phyloP scores from a whole-genome alignment of 441 rosid species.

The Dalechampia spathulata region DNA sequence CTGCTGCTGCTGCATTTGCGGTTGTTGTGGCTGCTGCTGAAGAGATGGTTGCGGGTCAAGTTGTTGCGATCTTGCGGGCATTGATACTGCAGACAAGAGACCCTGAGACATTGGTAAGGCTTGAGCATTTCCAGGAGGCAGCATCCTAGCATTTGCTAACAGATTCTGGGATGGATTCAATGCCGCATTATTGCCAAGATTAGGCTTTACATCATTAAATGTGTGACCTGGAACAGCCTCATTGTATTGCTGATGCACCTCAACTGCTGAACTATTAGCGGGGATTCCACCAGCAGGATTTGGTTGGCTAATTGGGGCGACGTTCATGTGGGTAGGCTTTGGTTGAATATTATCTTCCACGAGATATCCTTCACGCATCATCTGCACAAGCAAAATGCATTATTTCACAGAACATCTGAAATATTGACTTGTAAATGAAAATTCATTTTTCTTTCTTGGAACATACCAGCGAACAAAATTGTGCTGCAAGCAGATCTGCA shows the following conservation, averaged over 20 bases:
- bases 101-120: slow-evolving; percentile 77
- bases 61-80: slow-evolving; percentile 62
- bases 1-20: slow-evolving; percentile 37
- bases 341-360: slow-evolving; percentile 49
- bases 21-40: slow-evolving; percentile 42
- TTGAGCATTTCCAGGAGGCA: slow-evolving; percentile 72
- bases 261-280: slow-evolving; percentile 44
- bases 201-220: slow-evolving; percentile 50
- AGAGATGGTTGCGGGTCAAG: slow-evolving; percentile 45
- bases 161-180: slow-evolving; percentile 43
- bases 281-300: slow-evolving; percentile 42
- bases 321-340: slow-evolving; percentile 44
- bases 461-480: slow-evolving; percentile 73
- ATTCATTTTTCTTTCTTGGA: background rate
- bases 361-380: slow-evolving; percentile 58
- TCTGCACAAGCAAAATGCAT: slow-evolving; percentile 45
- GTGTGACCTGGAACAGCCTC: slow-evolving; percentile 54
- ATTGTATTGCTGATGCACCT: slow-evolving; percentile 56
- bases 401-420: slow-evolving; percentile 11
- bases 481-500: slow-evolving; percentile 84
- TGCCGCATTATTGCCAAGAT: slow-evolving; percentile 41
- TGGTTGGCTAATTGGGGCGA: slow-evolving; percentile 44
- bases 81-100: slow-evolving; percentile 46
- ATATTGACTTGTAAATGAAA: slow-evolving; percentile 5
- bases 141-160: slow-evolving; percentile 53